Evolutionary conservation across 768 basidiomycete species (phyloP), one percentile per base, ranked within the genome.

Genomic region (Termitomyces sp.): DNA sequence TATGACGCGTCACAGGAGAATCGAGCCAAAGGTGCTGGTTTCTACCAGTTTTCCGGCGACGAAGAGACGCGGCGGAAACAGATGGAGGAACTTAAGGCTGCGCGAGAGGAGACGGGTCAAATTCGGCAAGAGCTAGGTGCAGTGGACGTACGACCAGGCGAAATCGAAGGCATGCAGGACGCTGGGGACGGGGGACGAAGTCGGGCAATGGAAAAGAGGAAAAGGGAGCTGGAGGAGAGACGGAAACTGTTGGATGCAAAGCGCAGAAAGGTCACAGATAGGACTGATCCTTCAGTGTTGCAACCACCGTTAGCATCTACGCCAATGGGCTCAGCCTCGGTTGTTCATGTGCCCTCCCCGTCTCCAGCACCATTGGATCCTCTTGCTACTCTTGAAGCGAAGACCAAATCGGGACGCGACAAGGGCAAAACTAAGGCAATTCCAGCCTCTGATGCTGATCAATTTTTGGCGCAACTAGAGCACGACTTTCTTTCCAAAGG

Each of bases 11-110:
- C 83, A 0, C 75, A 73, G 51, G 96, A 99, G 72, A 86, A 90
- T 20, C 90, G 97, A 16, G 84, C 89, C 13, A 89, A 88, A 70
- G 97, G 91, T 44, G 95, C 96, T 1, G 95, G 85, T 1, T 93
- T 90, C 73, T 97, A 96, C 71, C 89, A 92, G 68, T 95, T 98
- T 72, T 92, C 93, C 13, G 81, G 70, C 3, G 93, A 97, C 64
- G 92, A 94, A 66, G 89, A 91, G 62, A 84, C 82, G 30, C 79
- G 97, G 43, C 75, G 74, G 62, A 75, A 77, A 50, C 88, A 98
- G 69, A 91, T 95, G 93, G 91, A 91, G 56, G 90, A 89, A 55
- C 75, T 98, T 13, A 83, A 80, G 57, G 69, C 74, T 4, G 80
- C 79, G 2, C 78, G 93, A 43, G 79, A 82, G 46, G 91, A 95